Conservation (phyloP, 2,329 filamentous ascomycete genomes). For the Boeremia exigua region DNA sequence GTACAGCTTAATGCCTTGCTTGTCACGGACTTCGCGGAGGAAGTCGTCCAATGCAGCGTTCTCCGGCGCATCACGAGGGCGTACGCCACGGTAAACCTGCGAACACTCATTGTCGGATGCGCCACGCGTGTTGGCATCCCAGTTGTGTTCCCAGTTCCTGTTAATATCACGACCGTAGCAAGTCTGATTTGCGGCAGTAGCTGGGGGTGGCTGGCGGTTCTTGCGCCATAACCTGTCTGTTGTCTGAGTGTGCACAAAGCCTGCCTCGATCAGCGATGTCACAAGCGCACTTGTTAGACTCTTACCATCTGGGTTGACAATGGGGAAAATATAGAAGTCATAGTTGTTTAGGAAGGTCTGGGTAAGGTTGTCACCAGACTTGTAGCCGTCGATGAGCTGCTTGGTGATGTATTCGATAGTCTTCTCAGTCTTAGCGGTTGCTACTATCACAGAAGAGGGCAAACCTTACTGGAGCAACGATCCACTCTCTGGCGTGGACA, state of each 20-base stretch:
- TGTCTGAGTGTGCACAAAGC: conserved; percentile 44
- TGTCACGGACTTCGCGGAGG: conserved; percentile 50
- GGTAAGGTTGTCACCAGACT: conserved; percentile 36
- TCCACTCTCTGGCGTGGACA: conserved; percentile 44
- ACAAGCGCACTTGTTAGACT: neutral
- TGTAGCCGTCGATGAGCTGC: conserved; percentile 37
- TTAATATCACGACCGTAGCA: conserved; percentile 45
- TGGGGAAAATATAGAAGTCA: conserved; percentile 43
- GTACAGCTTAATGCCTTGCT: conserved; percentile 62
- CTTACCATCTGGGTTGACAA: conserved; percentile 42
- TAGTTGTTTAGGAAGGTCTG: conserved; percentile 38
- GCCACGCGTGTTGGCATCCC: conserved; percentile 36
- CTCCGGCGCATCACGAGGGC: conserved; percentile 38
- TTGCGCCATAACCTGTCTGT: conserved; percentile 47
- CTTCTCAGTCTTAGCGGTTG: neutral
- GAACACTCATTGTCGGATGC: conserved; percentile 41
- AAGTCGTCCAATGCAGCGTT: conserved; percentile 52
- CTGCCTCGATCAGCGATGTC: conserved; percentile 14
- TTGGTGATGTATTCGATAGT: conserved; percentile 38
- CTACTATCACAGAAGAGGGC: neutral
- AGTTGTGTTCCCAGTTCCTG: conserved; percentile 43
- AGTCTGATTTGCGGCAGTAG: conserved; percentile 32
- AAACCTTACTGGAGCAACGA: conserved; percentile 50
- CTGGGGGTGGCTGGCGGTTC: conserved; percentile 37
- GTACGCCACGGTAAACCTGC: conserved; percentile 39